phyloP scores from a whole-genome alignment of 306 rosid genomes.

The Cucumis sativus region Cucumber_9930_V3 NC_026657.2:39000501-39001000 shows the following conservation, averaged over 20 bases:
- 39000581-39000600: background rate
- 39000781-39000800: background rate
- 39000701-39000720: background rate
- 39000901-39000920: slow-evolving; percentile 36
- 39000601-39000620: background rate
- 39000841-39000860: no score
- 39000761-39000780: background rate
- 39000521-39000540: background rate
- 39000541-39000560: background rate
- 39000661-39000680: background rate
- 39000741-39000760: background rate
- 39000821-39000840: no score
- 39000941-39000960: slow-evolving; percentile 76
- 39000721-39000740: background rate
- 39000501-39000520: background rate
- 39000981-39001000: slow-evolving; percentile 94
- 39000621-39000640: background rate
- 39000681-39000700: background rate
- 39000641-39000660: background rate
- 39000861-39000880: no score
- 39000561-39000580: background rate
- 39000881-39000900: no score
- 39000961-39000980: slow-evolving; percentile 99
- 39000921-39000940: slow-evolving; percentile 48
- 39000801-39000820: background rate